Evolutionary conservation across 2,329 filamentous ascomycete genomes (phyloP).

Genomic region (Fusarium sp.): DNA sequence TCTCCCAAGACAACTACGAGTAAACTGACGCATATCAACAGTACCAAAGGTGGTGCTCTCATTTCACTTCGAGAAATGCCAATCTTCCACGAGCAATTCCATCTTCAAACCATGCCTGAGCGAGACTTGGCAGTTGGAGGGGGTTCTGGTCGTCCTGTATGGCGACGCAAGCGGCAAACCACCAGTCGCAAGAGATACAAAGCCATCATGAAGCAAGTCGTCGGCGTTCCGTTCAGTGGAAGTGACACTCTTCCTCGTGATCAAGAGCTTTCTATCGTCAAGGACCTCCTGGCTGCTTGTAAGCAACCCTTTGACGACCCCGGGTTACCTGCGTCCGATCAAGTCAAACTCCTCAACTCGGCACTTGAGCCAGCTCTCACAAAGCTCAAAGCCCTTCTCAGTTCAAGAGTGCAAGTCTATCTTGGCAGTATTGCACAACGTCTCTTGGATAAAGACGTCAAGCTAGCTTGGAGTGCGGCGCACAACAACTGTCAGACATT

Average conservation of each 20-base stretch:
- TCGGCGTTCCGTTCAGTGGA: constrained; percentile 52
- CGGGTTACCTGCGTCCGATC: constrained; percentile 19
- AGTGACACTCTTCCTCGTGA: constrained; percentile 40
- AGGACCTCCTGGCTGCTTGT: constrained; percentile 43
- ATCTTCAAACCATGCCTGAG: constrained; percentile 35
- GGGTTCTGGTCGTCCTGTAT: constrained; percentile 19
- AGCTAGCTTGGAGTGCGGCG: constrained; percentile 48
- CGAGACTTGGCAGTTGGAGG: constrained; percentile 34
- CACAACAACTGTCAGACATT: constrained; percentile 55
- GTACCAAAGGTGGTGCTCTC: constrained; percentile 43
- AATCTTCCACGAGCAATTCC: constrained; percentile 33
- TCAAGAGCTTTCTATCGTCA: constrained; percentile 46
- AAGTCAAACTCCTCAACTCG: constrained; percentile 22
- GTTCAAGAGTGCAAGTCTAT: constrained; percentile 44
- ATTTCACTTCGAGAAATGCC: constrained; percentile 44
- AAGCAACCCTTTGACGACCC: constrained; percentile 39
- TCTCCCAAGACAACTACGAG: rapidly evolving
- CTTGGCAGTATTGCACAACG: constrained; percentile 46
- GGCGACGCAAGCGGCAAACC: constrained; percentile 22
- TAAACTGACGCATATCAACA: constrained; percentile 13
- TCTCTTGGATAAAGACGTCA: constrained; percentile 44
- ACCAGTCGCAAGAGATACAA: constrained; percentile 49
- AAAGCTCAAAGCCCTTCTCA: constrained; percentile 43
- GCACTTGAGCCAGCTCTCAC: constrained; percentile 26
- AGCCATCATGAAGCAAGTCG: constrained; percentile 55